Base-by-base conservation (phyloP, 1,139 yeast species). In the Geotrichum klebahnii region DNA sequence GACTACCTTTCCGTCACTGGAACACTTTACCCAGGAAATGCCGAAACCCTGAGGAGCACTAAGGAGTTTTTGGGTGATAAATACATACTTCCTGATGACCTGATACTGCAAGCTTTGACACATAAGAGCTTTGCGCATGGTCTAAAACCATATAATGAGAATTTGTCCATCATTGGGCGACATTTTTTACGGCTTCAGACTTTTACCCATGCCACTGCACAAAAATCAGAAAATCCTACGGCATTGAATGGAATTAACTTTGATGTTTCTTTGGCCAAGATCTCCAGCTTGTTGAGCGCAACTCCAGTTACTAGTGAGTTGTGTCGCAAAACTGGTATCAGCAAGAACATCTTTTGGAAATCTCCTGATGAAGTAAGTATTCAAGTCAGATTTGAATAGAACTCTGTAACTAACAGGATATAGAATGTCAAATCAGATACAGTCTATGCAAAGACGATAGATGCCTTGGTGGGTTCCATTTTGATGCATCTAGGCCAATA, bases 61-160 rank as follows among this genome's bases (percentile, higher is more conserved):
- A 77, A 77, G 58, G 59, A 64, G 31, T 76, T 81, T 55, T 69
- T 84, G 42, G 76, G 81, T 22, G 77, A 78, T 53, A 78, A 78
- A 24, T 71, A 63, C 57, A 51, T 57, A 20, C 62, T 77, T 34
- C 67, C 73, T 5, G 70, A 75, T 24, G 60, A 65, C 19, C 60
- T 85, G 53, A 73, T 84, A 34, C 71, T 88, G 55, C 97, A 90
- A 69, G 81, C 85, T 31, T 71, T 89, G 61, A 89, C 97, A 10
- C 97, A 90, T 70, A 90, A 90, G 70, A 86, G 96, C 37, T 90
- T 89, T 74, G 95, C 95, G 6, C 94, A 87, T 68, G 97, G 96
- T 14, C 74, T 79, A 55, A 81, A 82, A 61, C 96, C 97, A 17
- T 87, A 84, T 68, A 90, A 90, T 68, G 96, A 88, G 64, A 85